Percentiles rank a stretch among this genome's conserved stretches.
Conservation (phyloP, 805 yeast species). For the Pichia nakasei region DNA sequence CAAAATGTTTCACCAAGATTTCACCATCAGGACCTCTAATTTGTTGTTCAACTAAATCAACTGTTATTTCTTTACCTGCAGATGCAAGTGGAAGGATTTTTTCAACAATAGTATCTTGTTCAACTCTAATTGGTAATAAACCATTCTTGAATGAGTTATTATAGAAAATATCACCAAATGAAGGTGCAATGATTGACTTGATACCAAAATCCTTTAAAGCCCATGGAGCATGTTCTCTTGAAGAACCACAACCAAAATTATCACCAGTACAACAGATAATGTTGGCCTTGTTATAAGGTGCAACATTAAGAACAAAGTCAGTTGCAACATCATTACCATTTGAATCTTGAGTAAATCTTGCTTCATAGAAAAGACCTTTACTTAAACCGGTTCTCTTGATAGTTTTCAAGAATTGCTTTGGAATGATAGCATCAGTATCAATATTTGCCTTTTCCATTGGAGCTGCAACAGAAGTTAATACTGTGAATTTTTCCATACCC, state of each 20-base stretch:
- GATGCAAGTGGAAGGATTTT: slow-evolving; percentile 77
- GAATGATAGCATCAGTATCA: slow-evolving; percentile 97
- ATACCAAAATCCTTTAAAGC: slow-evolving; percentile 97
- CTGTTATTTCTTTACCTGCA: slow-evolving; percentile 59
- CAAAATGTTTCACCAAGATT: slow-evolving; percentile 74
- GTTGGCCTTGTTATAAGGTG: slow-evolving; percentile 72
- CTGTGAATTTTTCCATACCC: slow-evolving; percentile 68
- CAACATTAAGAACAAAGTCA: slow-evolving; percentile 84
- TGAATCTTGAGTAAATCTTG: slow-evolving; percentile 63
- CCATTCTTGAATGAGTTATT: slow-evolving; percentile 97
- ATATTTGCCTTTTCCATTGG: slow-evolving; percentile 92
- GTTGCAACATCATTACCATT: slow-evolving; percentile 71
- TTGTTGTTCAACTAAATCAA: slow-evolving; percentile 83
- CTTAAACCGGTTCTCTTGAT: slow-evolving; percentile 93
- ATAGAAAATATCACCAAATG: slow-evolving; percentile 97
- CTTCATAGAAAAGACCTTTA: slow-evolving; percentile 84
- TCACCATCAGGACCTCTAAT: slow-evolving; percentile 61
- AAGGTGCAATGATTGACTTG: slow-evolving; percentile 91
- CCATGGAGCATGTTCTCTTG: slow-evolving; percentile 99
- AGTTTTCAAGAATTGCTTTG: slow-evolving; percentile 95
- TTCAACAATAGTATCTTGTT: slow-evolving; percentile 60
- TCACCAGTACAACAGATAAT: slow-evolving; percentile 89
- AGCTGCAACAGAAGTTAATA: slow-evolving; percentile 81
- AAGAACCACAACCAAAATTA: slow-evolving; percentile 98
- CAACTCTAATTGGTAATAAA: slow-evolving; percentile 84